Percentiles rank a stretch among this genome's conserved stretches.
phyloP scores from a whole-genome alignment of 305 asterid species.

The Lippia alba region DNA sequence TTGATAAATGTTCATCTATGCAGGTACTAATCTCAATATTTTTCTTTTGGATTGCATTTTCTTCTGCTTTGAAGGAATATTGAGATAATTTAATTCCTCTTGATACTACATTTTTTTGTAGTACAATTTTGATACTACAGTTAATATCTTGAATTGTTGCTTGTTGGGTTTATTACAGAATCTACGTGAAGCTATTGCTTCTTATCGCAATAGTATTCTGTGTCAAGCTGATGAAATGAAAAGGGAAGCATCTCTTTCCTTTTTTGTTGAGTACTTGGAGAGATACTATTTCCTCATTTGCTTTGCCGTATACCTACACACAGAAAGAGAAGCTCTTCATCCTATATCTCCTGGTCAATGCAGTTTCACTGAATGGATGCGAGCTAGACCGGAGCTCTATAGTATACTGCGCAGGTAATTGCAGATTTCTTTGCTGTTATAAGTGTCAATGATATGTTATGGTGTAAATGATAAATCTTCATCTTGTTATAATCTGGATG shows the following conservation, averaged over 20 bases:
- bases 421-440: slow-evolving; percentile 28
- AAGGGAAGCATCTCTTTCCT: slow-evolving; percentile 96
- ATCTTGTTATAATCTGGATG: slow-evolving; percentile 28
- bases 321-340: slow-evolving; percentile 74
- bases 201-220: slow-evolving; percentile 88
- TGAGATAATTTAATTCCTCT: slow-evolving; percentile 31
- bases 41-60: slow-evolving; percentile 27
- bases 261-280: slow-evolving; percentile 97
- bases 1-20: slow-evolving; percentile 97
- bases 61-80: slow-evolving; percentile 29
- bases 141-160: slow-evolving; percentile 30
- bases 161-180: slow-evolving; percentile 60
- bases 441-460: slow-evolving; percentile 1
- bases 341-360: slow-evolving; percentile 61
- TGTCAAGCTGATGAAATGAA: slow-evolving; percentile 98
- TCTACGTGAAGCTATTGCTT: slow-evolving; percentile 95
- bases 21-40: slow-evolving; percentile 63
- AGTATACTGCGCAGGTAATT: slow-evolving; percentile 91
- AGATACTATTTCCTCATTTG: slow-evolving; percentile 98
- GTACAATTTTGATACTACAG: slow-evolving; percentile 21
- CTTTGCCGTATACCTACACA: slow-evolving; percentile 93
- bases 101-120: slow-evolving; percentile 24
- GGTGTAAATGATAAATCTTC: slow-evolving; percentile 32
- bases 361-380: slow-evolving; percentile 98
- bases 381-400: slow-evolving; percentile 96